Base-by-base conservation (phyloP, 2,329 filamentous ascomycete genomes). In the Exophiala spinifera region DNA sequence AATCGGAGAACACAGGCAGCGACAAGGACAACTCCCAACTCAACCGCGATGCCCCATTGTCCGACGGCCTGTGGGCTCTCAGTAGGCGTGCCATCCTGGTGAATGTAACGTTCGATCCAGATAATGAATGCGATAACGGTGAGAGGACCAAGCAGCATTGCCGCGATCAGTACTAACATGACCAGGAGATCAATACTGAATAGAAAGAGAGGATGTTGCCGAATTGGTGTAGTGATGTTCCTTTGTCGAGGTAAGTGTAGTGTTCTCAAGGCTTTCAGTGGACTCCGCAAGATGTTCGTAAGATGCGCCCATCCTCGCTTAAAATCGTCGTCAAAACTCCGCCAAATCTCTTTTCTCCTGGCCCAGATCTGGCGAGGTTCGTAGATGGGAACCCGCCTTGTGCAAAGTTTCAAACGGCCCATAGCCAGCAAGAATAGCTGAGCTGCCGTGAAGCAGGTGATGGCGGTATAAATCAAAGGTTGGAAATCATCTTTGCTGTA, bases 41-140 rank as follows among this genome's bases (percentile, higher is more conserved):
- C 62, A 3, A 65, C 64, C 5, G 66, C 37, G 14, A 61, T 63
- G 1, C 61, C 57, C 67, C 67, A 70, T 46, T 70, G 67, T 7
- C 66, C 67, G 11, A 70, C 67, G 39, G 69, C 67, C 17, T 63
- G 57, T 1, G 65, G 63, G 34, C 54, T 60, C 47, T 70, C 67
- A 28, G 65, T 61, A 0, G 62, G 57, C 0, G 65, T 63, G 1
- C 66, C 66, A 37, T 70, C 67, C 11, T 65, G 59, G 25, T 60
- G 48, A 7, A 70, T 68, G 51, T 63, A 67, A 48, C 60, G 66
- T 46, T 70, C 67, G n/a, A 66, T 65, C 66, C 67, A 70, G 6
- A 57, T 53, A 1, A 70, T 63, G 44, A 70, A 70, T 0, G 66
- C 67, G 6, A 69, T 59, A 1, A 64, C 62, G 0, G 66, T 68